These are phyloP conservation scores for Phytophthora sp. DNA, from an alignment of 352 stramenopile species.

Conservation along the genomic window DNA sequence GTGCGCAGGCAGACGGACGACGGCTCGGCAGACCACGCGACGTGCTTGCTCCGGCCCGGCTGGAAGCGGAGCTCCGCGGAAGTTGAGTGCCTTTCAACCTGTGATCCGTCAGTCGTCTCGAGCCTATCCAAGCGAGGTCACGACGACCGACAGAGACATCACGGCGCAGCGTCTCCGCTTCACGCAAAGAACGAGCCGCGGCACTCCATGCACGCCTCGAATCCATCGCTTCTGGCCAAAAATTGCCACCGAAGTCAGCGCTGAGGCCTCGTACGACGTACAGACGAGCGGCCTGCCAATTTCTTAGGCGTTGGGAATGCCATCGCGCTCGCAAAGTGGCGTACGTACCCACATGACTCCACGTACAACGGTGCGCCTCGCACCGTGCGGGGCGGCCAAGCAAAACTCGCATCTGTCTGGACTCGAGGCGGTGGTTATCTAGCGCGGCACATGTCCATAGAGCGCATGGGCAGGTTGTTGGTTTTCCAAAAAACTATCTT, in stretches of 20 bases:
- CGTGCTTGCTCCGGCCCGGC: not conserved
- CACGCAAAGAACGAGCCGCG: slow-evolving; percentile 13
- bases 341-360: slow-evolving; percentile 21
- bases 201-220: slow-evolving; percentile 11
- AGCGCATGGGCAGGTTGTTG: not conserved
- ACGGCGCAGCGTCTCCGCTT: slow-evolving; percentile 4
- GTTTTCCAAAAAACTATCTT: not conserved
- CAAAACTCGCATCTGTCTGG: slow-evolving; percentile 4
- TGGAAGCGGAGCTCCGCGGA: not conserved
- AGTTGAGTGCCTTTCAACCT: slow-evolving; percentile 13
- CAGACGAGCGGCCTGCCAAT: slow-evolving; percentile 6
- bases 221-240: not conserved
- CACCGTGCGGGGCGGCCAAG: slow-evolving; percentile 2
- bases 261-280: too few relatives aligned
- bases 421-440: too few relatives aligned
- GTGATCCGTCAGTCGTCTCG: slow-evolving; percentile 24
- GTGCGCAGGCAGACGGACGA: slow-evolving; percentile 6
- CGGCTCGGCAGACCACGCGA: not conserved
- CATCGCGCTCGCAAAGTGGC: slow-evolving; percentile 20
- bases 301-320: slow-evolving; percentile 29
- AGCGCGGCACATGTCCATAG: not conserved
- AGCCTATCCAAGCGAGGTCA: slow-evolving; percentile 33
- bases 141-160: slow-evolving; percentile 21
- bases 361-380: slow-evolving; percentile 3
- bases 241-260: too few relatives aligned